Percentiles rank a stretch among this genome's conserved stretches.
Evolutionary conservation across 331 rosid genomes (phyloP).

Genomic region (Rosa hybrid): DNA sequence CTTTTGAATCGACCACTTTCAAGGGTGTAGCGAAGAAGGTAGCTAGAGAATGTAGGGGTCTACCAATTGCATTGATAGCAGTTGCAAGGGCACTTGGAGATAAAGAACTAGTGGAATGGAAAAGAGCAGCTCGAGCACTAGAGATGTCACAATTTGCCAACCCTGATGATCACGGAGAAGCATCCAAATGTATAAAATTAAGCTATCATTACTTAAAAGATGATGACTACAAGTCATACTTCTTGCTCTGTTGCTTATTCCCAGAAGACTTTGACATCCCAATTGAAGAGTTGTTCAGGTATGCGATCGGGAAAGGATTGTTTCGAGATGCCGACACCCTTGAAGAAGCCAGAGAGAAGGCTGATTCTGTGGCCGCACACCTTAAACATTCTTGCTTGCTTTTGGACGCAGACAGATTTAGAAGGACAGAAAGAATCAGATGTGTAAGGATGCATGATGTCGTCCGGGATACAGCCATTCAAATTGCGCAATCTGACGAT

Average conservation of each 20-base stretch:
- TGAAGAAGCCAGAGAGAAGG: neutral
- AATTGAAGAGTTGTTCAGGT: neutral
- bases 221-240: neutral
- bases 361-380: neutral
- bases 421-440: fast-evolving
- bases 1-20: neutral
- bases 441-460: neutral
- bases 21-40: neutral
- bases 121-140: neutral
- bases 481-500: neutral
- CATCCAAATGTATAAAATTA: neutral
- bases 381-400: neutral
- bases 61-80: neutral
- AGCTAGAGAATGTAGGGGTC: neutral
- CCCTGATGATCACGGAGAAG: neutral
- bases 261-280: neutral
- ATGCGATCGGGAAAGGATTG: neutral
- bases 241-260: neutral
- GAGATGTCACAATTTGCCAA: neutral
- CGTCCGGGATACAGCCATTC: neutral
- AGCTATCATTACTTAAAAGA: neutral
- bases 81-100: neutral
- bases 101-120: neutral
- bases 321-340: neutral
- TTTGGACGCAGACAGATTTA: no score